Evolutionary conservation across 371 early-diverging fungal genomes (phyloP).

Genomic region (Mucor piriformis): DNA sequence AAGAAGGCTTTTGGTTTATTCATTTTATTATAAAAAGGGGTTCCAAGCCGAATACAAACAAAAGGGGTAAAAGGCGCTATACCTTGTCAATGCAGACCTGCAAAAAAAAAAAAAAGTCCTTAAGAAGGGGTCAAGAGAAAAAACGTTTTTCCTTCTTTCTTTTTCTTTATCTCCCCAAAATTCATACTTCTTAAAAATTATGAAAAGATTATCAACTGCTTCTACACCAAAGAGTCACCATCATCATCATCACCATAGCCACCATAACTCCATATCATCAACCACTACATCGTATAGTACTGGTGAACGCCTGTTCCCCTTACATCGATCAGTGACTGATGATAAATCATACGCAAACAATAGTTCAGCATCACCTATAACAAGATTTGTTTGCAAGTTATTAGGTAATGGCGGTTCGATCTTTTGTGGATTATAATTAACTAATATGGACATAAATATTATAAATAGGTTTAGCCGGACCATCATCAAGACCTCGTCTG

Average conservation of each 20-base stretch:
- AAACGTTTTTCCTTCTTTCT: constrained; percentile 2
- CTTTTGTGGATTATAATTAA: not conserved
- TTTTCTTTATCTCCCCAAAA: not conserved
- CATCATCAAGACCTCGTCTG: constrained; percentile 14
- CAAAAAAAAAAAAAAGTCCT: constrained; percentile 8
- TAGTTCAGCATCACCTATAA: constrained; percentile 23
- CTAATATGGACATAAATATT: not conserved
- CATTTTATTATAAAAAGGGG: not conserved
- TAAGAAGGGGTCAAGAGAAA: constrained; percentile 3
- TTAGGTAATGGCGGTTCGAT: constrained; percentile 17
- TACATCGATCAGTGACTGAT: constrained; percentile 29
- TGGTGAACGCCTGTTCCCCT: constrained; percentile 12
- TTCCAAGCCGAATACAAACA: not conserved
- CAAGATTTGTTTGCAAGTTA: constrained; percentile 26
- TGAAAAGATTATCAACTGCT: constrained; percentile 8
- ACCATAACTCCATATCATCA: not conserved
- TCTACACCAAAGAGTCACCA: constrained; percentile 1
- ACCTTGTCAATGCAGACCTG: constrained; percentile 21
- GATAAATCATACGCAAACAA: constrained; percentile 16
- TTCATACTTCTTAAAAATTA: constrained; percentile 1
- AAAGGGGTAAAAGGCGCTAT: not conserved
- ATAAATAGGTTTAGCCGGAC: constrained; percentile 3
- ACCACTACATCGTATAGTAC: not conserved
- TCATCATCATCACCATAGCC: constrained; percentile 11
- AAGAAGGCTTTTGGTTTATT: too few relatives aligned